phyloP scores from a whole-genome alignment of 1,284 basidiomycete species.

The Lentinus polychrous region DNA sequence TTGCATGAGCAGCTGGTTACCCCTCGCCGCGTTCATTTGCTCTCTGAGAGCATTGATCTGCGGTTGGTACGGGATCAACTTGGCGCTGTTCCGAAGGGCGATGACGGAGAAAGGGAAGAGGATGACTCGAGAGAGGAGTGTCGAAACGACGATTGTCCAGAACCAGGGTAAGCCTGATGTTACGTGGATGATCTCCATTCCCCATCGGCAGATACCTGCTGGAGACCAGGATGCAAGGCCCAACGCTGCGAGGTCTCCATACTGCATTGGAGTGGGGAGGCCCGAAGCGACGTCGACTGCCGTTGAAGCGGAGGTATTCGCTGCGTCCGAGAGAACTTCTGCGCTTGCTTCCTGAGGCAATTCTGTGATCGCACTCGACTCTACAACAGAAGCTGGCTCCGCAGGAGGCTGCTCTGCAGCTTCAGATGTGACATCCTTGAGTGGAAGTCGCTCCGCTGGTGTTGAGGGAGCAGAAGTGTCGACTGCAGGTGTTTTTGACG shows the following conservation, averaged over 20 bases:
- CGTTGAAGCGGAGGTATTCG: conserved; percentile 4
- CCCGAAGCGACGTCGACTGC: conserved; percentile 7
- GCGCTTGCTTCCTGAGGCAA: conserved; percentile 10
- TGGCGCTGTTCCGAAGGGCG: conserved; percentile 60
- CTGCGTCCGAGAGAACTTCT: conserved; percentile 9
- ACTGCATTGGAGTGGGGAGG: conserved; percentile 43
- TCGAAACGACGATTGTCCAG: conserved; percentile 72
- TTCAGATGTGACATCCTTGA: conserved; percentile 1
- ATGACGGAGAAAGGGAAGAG: conserved; percentile 69
- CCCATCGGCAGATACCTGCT: conserved; percentile 30
- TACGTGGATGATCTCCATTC: conserved; percentile 71
- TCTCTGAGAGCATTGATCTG: conserved; percentile 52
- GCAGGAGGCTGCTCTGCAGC: conserved; percentile 7
- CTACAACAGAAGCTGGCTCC: conserved; percentile 10
- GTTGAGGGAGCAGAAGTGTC: conserved; percentile 5
- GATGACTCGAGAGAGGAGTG: conserved; percentile 60
- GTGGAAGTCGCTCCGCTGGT: not conserved
- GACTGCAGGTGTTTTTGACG: conserved; percentile 13
- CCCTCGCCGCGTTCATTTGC: conserved; percentile 34
- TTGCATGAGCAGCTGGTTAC: conserved; percentile 52
- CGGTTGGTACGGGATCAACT: conserved; percentile 60
- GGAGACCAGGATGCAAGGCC: conserved; percentile 64
- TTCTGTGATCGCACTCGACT: conserved; percentile 7
- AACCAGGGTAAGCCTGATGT: conserved; percentile 81
- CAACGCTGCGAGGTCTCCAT: conserved; percentile 74